A percentile compares a stretch with the other conserved stretches of the same genome.
Evolutionary conservation across 352 stramenopile species (phyloP).

Genomic region (Elongisporangium undulatum): DNA sequence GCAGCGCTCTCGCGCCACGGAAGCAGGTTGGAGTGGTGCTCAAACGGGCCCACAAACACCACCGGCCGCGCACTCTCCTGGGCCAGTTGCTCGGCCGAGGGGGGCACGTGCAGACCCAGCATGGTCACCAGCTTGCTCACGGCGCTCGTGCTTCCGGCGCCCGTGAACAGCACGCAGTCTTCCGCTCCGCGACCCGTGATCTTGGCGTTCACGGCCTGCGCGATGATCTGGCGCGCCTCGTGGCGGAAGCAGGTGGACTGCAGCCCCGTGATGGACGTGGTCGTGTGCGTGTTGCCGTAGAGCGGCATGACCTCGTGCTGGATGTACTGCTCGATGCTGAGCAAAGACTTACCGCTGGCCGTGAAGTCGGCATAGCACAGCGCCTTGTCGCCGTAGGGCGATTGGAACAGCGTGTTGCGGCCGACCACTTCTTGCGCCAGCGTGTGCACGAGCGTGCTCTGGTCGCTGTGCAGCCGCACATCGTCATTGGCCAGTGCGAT

Average conservation of each 20-base stretch:
- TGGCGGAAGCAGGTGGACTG: slow-evolving; percentile 93
- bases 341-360: slow-evolving; percentile 85
- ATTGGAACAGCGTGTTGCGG: slow-evolving; percentile 37
- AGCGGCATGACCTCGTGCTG: slow-evolving; percentile 84
- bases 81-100: slow-evolving; percentile 8
- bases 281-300: slow-evolving; percentile 98
- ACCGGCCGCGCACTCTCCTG: slow-evolving; percentile 45
- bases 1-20: slow-evolving; percentile 93
- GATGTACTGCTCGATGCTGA: slow-evolving; percentile 91
- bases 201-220: slow-evolving; percentile 87
- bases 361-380: slow-evolving; percentile 96
- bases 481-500: slow-evolving; percentile 23
- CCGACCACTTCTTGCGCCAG: slow-evolving; percentile 49
- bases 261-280: slow-evolving; percentile 66
- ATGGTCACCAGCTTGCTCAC: slow-evolving; percentile 74
- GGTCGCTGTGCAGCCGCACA: neutral
- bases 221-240: slow-evolving; percentile 94
- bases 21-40: slow-evolving; percentile 98
- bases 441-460: slow-evolving; percentile 16
- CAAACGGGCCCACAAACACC: slow-evolving; percentile 92
- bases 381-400: slow-evolving; percentile 64
- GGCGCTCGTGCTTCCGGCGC: slow-evolving; percentile 81
- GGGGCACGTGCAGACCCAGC: slow-evolving; percentile 46
- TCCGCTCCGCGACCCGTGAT: slow-evolving; percentile 84
- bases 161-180: slow-evolving; percentile 96